Evolutionary conservation across 805 yeast genomes (phyloP).

Genomic region (Cephaloascus fragrans): DNA sequence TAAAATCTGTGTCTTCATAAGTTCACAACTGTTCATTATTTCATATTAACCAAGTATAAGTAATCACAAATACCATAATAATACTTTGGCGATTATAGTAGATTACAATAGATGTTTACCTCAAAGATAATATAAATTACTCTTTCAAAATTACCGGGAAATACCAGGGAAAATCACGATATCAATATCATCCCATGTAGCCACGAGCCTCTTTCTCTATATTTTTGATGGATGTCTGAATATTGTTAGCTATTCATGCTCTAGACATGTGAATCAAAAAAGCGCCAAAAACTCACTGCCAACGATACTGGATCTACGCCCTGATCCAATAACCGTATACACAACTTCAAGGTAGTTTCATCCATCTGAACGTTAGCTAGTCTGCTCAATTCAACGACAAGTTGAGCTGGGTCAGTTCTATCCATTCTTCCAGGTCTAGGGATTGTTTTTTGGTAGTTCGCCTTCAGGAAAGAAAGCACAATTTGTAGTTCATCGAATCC

Average conservation of each 20-base stretch:
- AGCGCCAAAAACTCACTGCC: slow-evolving; percentile 15
- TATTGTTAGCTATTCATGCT: neutral
- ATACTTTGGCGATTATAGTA: no score
- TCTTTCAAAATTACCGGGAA: no score
- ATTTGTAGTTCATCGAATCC: no score
- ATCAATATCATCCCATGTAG: neutral
- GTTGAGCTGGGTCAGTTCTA: neutral
- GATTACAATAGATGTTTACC: neutral
- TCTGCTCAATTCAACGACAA: slow-evolving; percentile 12
- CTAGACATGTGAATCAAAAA: slow-evolving; percentile 7
- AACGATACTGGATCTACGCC: slow-evolving; percentile 20
- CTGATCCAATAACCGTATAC: slow-evolving; percentile 21
- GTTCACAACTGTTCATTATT: no score
- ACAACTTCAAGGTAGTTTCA: slow-evolving; percentile 18
- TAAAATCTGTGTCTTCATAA: slow-evolving; percentile 9
- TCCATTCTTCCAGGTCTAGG: neutral
- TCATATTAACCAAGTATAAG: no score
- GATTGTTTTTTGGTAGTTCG: no score
- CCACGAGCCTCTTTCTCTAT: neutral
- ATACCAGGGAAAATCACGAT: no score
- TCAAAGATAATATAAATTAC: no score
- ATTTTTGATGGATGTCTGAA: neutral
- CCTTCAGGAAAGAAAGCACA: no score
- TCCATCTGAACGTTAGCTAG: slow-evolving; percentile 16
- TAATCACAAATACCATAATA: no score